phyloP scores from a whole-genome alignment of 768 basidiomycete genomes.

The Lactarius pseudohatsudake region DNA sequence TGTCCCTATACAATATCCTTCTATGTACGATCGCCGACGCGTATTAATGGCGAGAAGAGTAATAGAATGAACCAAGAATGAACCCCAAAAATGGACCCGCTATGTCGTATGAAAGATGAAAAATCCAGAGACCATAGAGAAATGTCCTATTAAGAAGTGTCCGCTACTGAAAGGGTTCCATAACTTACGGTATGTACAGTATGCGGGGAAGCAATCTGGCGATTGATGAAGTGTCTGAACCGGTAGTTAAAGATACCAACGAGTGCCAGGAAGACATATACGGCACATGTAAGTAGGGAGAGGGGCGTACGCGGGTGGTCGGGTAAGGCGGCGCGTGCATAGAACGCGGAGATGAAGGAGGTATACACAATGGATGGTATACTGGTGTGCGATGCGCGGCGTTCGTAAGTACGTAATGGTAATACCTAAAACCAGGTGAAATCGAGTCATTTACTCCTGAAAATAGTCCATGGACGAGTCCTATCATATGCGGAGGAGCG shows the following conservation, averaged over 20 bases:
- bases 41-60: background rate
- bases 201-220: constrained; percentile 4
- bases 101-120: constrained; percentile 26
- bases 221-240: constrained; percentile 2
- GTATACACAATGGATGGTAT: constrained; percentile 27
- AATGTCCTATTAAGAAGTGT: constrained; percentile 15
- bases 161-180: constrained; percentile 1
- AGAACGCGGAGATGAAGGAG: background rate
- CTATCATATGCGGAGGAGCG: constrained; percentile 13
- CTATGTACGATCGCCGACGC: background rate
- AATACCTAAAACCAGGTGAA: constrained; percentile 13
- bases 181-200: constrained; percentile 10
- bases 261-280: background rate
- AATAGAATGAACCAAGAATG: constrained; percentile 5
- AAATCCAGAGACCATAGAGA: constrained; percentile 18
- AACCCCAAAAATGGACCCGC: constrained; percentile 5
- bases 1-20: background rate
- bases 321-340: constrained; percentile 9
- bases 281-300: constrained; percentile 1
- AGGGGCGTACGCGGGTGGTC: background rate
- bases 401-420: constrained; percentile 25
- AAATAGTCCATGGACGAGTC: constrained; percentile 15
- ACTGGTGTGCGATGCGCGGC: background rate
- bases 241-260: background rate
- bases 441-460: constrained; percentile 13